Base-by-base conservation (phyloP, 768 basidiomycete species). In the Boletus subcaerulescens region DNA sequence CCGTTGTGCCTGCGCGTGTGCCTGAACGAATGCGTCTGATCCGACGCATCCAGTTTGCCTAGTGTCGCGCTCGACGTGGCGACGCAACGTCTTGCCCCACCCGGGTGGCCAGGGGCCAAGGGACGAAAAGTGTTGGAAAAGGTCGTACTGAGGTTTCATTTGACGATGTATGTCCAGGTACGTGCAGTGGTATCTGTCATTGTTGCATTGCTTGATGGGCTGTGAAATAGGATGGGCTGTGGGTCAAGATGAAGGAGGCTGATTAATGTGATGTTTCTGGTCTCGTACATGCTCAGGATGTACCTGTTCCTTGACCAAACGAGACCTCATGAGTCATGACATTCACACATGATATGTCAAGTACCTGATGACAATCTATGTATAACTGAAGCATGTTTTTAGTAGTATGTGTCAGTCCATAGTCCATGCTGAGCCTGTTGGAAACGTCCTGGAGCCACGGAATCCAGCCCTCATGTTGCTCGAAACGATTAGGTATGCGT, bases 121-220 rank as follows among this genome's bases (percentile, higher is more conserved):
- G 65, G 73, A 56, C 67, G 74, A 18, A 72, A 77, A 50, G 73
- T 68, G 11, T 42, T 62, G 12, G 80, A 82, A 43, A 75, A 74
- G 60, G 64, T 80, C 3, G n/a, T 70, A 18, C 63, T 73, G 10
- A 68, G 69, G 58, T 44, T 68, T 4, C 75, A 77, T 58, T 54
- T 81, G 58, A 78, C 77, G 14, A 51, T 78, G 62, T 80, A 75
- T 64, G 67, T 74, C 36, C 61, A 68, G 61, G 77, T 76, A 66
- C 40, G 77, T 33, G 24, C n/a, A n/a, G n/a, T 13, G 32, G 32
- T 10, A 33, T 33, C 32, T 33, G 10, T 33, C 13, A 10, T 13
- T 33, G 32, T 2, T 13, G 24, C 24, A 24, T 24, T 6, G 24
- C 24, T 24, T 24, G 13, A 33, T 33, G 32, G 32, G 32, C 1